Evolutionary conservation across 495 filamentous ascomycete species (phyloP).

Genomic region (Ascobolus immersus): DNA sequence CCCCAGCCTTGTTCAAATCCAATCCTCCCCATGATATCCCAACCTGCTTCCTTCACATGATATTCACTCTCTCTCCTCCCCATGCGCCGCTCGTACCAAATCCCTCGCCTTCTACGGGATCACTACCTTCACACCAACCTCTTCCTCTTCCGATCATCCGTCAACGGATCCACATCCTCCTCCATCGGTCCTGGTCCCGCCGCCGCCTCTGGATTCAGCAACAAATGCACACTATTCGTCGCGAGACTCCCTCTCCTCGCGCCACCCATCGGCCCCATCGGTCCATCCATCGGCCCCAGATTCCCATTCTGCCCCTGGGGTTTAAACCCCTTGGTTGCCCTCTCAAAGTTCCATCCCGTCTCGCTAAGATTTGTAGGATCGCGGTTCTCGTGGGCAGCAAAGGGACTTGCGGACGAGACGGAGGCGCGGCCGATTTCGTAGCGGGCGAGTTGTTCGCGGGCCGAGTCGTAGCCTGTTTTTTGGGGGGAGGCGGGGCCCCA

Average conservation of each 20-base stretch:
- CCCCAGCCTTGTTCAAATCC: too few relatives aligned
- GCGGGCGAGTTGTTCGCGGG: constrained; percentile 17
- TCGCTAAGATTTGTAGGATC: constrained; percentile 20
- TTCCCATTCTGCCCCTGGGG: too few relatives aligned
- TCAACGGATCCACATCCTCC: constrained; percentile 38
- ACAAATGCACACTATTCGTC: constrained; percentile 41
- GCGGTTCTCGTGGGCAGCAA: constrained; percentile 12
- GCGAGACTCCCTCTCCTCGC: constrained; percentile 43
- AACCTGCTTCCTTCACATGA: background rate
- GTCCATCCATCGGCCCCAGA: constrained; percentile 17
- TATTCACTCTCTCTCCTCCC: constrained; percentile 9
- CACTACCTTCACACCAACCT: too few relatives aligned
- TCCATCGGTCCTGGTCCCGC: constrained; percentile 24
- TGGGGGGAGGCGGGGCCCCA: constrained; percentile 9
- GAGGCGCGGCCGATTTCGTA: constrained; percentile 19
- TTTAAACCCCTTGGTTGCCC: too few relatives aligned
- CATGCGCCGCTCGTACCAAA: too few relatives aligned
- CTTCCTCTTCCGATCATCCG: constrained; percentile 61
- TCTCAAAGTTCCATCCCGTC: constrained; percentile 32
- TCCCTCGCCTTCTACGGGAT: too few relatives aligned
- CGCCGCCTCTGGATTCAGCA: constrained; percentile 69
- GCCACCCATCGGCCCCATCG: constrained; percentile 16
- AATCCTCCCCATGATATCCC: too few relatives aligned
- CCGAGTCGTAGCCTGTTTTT: too few relatives aligned
- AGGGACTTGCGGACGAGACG: constrained; percentile 12